Percentiles rank a stretch among this genome's conserved stretches.
phyloP scores from a whole-genome alignment of 176 grass and related monocot genomes.

The Ananas comosus region DNA sequence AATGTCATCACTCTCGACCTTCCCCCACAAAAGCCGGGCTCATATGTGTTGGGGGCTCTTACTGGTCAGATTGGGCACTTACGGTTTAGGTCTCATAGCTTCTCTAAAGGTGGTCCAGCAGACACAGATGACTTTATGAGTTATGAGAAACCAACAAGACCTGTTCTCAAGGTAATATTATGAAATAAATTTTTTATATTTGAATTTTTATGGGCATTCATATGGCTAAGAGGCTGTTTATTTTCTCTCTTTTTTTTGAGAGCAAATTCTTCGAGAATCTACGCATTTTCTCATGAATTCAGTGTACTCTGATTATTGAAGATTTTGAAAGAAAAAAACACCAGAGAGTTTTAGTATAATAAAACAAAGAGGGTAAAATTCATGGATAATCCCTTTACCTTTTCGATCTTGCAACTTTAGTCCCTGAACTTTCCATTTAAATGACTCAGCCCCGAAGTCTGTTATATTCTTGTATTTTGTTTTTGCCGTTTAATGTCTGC shows the following conservation, averaged over 20 bases:
- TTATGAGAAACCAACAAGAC: conserved; percentile 88
- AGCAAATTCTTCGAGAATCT: background rate
- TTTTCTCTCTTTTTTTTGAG: background rate
- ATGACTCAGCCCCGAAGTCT: no score
- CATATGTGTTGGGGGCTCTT: conserved; percentile 90
- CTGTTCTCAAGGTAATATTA: conserved; percentile 84
- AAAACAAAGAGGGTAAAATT: no score
- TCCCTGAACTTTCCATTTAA: no score
- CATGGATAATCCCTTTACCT: no score
- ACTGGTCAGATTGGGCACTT: conserved; percentile 97
- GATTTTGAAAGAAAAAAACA: no score
- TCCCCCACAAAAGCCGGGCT: conserved; percentile 91
- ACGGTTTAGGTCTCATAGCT: conserved; percentile 91
- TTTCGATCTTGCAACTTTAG: no score
- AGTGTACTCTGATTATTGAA: background rate
- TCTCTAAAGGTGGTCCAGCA: conserved; percentile 85
- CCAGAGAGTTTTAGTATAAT: no score
- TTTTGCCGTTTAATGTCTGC: no score
- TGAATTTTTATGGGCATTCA: background rate
- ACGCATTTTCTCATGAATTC: background rate
- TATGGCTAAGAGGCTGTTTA: background rate
- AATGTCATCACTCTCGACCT: conserved; percentile 70
- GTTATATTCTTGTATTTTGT: no score
- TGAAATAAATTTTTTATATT: conserved; percentile 1
- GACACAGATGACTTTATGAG: conserved; percentile 96